Base-by-base conservation (phyloP, 306 rosid species). In the Rosa multiflora region DNA sequence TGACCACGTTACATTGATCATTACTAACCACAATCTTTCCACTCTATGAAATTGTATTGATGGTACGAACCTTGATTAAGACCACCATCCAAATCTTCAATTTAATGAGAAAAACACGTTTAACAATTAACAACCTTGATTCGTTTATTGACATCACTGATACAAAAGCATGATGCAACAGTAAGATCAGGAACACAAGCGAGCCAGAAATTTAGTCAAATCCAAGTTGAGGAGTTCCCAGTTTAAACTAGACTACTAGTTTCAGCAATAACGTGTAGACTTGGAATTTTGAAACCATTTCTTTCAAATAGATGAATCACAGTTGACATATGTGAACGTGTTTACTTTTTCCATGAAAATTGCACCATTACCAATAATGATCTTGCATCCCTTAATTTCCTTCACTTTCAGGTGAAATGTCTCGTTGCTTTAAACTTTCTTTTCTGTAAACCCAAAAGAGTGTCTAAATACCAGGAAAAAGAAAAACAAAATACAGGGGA, bases 101-200 rank as follows among this genome's bases (percentile, higher is more conserved):
- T 26, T 26, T 26, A 26, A 1, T 26, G 29, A 26, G 29, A n/a
- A n/a, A n/a, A n/a, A n/a, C n/a, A n/a, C n/a, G n/a, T n/a, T n/a
- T n/a, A n/a, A n/a, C n/a, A n/a, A n/a, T n/a, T n/a, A n/a, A n/a
- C n/a, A n/a, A n/a, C n/a, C n/a, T n/a, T 18, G 26, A 43, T 17
- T 29, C 3, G 13, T 23, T 21, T 52, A 6, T 40, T 85, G 87
- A 88, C 89, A 84, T 84, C 94, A 85, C 66, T 72, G 47, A 44
- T 49, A 78, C 90, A 84, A 68, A 83, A 88, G 89, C 91, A 81
- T 91, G 91, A 88, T 88, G 85, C 59, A 29, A 26, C 37, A 23
- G 35, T 59, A 23, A 58, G 26, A 21, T n/a, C 5, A 58, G 32
- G 5, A 58, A 5, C n/a, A 13, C 29, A 43, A 4, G 26, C 4